These are phyloP conservation scores for Microdochium bolleyi DNA, from an alignment of 2,329 filamentous ascomycete species.

Conservation along the genomic window DNA sequence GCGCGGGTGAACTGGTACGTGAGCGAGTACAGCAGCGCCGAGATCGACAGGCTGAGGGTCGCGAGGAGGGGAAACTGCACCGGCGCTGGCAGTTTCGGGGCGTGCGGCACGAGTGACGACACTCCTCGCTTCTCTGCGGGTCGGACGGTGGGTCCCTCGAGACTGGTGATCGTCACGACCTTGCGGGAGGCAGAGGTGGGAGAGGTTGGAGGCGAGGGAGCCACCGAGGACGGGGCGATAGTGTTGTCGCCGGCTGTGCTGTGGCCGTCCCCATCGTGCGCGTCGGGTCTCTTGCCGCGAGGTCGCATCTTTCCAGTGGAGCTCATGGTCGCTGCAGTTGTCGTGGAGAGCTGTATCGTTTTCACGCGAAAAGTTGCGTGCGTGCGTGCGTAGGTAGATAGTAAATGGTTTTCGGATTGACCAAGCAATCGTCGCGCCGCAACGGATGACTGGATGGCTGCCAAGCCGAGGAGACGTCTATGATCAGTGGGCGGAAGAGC, in stretches of 20 bases:
- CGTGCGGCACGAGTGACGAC: background rate
- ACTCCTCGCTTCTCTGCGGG: slow-evolving; percentile 1
- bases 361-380: no score
- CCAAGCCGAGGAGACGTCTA: no score
- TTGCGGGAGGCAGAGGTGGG: slow-evolving; percentile 6
- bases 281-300: no score
- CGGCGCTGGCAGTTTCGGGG: slow-evolving; percentile 27
- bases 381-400: no score
- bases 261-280: no score
- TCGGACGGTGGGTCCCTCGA: slow-evolving; percentile 11
- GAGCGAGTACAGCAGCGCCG: slow-evolving; percentile 55
- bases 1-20: slow-evolving; percentile 50
- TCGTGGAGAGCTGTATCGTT: background rate
- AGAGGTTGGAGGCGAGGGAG: slow-evolving; percentile 1
- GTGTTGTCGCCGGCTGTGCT: background rate
- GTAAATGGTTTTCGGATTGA: no score
- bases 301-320: no score
- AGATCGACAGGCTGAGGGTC: slow-evolving; percentile 51
- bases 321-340: background rate
- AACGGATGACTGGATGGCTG: no score
- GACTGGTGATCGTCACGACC: slow-evolving; percentile 15
- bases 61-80: slow-evolving; percentile 46
- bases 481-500: no score
- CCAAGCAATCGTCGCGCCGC: no score
- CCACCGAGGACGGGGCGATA: background rate